These are phyloP conservation scores for Mucor mucedo DNA, from an alignment of 371 early-diverging fungal genomes.

Conservation along the genomic window DNA sequence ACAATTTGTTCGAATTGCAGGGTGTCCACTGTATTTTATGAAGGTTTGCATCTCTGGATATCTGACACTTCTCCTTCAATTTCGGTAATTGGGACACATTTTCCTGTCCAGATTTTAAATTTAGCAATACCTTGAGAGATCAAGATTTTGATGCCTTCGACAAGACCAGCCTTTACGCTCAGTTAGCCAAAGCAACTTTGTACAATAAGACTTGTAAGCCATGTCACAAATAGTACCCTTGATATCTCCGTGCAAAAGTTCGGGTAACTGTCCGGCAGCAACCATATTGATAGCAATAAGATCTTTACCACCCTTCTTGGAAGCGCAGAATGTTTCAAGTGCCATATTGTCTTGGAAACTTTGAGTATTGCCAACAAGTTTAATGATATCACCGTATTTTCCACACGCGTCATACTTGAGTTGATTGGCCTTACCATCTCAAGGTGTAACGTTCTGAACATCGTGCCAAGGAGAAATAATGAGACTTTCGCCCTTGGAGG, in stretches of 20 bases:
- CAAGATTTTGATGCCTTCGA: conserved; percentile 85
- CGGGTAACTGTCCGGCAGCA: conserved; percentile 78
- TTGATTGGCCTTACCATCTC: conserved; percentile 64
- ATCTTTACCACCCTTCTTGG: conserved; percentile 55
- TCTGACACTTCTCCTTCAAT: conserved; percentile 53
- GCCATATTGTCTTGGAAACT: conserved; percentile 80
- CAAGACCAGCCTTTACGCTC: conserved; percentile 69
- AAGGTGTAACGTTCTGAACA: conserved; percentile 62
- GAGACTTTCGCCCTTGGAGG: conserved; percentile 60
- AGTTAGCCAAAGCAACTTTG: conserved; percentile 71
- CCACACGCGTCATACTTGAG: conserved; percentile 58
- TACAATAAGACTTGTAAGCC: conserved; percentile 91
- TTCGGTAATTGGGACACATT: conserved; percentile 54
- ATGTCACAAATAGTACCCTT: conserved; percentile 86
- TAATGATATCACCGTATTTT: conserved; percentile 83
- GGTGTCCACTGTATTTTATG: too few relatives aligned
- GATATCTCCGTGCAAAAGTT: conserved; percentile 56
- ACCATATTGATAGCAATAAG: conserved; percentile 97
- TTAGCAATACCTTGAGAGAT: conserved; percentile 93
- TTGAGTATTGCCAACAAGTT: conserved; percentile 86
- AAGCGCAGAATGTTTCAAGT: conserved; percentile 66
- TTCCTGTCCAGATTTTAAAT: conserved; percentile 75
- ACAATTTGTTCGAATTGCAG: too few relatives aligned
- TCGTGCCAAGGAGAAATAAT: conserved; percentile 96
- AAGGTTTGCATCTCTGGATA: too few relatives aligned